Conservation (phyloP, 306 rosid genomes). For the Pyrus betulifolia region DNA sequence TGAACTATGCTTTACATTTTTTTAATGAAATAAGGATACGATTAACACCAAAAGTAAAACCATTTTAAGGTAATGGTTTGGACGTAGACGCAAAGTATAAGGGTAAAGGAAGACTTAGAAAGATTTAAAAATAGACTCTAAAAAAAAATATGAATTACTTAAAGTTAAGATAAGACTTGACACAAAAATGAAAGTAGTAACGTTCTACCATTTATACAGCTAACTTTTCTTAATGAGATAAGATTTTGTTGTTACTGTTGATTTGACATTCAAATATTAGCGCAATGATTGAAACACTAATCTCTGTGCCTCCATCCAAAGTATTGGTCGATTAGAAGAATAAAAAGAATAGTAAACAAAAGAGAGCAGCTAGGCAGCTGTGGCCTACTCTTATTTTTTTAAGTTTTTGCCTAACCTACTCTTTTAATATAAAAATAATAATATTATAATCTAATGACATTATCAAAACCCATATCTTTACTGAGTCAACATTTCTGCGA, state of each 20-base stretch:
- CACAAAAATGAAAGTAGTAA: fast-evolving
- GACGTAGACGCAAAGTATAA: no score
- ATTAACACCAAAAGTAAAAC: background rate
- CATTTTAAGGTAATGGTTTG: background rate
- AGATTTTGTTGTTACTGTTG: no score
- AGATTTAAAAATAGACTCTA: no score
- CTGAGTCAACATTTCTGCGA: background rate
- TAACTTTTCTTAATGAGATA: no score
- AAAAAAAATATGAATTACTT: no score
- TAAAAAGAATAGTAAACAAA: background rate
- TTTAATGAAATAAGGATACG: background rate
- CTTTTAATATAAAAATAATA: background rate
- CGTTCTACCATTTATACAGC: no score
- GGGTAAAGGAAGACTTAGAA: no score
- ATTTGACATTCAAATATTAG: background rate
- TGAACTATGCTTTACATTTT: background rate
- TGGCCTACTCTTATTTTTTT: background rate
- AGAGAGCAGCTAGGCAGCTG: background rate
- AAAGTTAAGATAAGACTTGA: no score
- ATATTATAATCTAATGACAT: background rate
- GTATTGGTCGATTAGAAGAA: background rate
- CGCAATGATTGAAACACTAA: background rate
- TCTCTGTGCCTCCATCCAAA: background rate
- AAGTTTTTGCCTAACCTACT: background rate
- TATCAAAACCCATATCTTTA: background rate